Conservation (phyloP, 805 yeast species). For the Candida parachauliodes region DNA sequence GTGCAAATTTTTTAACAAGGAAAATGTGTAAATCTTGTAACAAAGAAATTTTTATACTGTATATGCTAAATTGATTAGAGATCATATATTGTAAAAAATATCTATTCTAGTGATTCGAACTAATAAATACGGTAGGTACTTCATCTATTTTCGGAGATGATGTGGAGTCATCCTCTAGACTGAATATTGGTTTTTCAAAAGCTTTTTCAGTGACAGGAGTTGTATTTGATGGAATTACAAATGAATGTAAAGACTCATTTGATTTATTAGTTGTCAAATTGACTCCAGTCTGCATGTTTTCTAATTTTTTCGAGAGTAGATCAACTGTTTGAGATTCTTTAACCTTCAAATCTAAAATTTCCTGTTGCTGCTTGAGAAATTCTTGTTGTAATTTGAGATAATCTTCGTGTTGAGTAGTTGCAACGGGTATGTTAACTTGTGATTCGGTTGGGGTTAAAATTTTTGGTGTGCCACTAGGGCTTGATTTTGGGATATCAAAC, state of each 20-base stretch:
- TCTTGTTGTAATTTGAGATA: conserved; percentile 37
- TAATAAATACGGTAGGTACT: conserved; percentile 8
- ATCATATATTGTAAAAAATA: too few species aligned
- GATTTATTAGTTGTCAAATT: conserved; percentile 4
- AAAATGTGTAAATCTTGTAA: too few species aligned
- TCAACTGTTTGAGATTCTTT: conserved; percentile 7
- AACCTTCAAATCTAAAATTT: conserved; percentile 9
- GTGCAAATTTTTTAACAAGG: too few species aligned
- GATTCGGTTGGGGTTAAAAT: conserved; percentile 12
- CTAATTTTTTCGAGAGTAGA: conserved; percentile 3
- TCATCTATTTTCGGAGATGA: neutral
- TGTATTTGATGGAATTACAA: conserved; percentile 1
- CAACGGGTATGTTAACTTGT: conserved; percentile 12
- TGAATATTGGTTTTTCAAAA: conserved; percentile 6
- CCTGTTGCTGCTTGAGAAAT: conserved; percentile 35
- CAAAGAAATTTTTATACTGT: too few species aligned
- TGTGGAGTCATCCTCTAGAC: conserved; percentile 4
- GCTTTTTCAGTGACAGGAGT: conserved; percentile 6
- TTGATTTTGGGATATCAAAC: conserved; percentile 13
- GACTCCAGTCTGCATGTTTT: conserved; percentile 2
- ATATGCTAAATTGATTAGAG: too few species aligned
- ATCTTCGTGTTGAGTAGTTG: conserved; percentile 29
- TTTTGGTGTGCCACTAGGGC: conserved; percentile 5
- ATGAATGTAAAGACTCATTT: conserved; percentile 10
- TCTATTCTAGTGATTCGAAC: conserved; percentile 7